phyloP scores from a whole-genome alignment of 2,329 filamentous ascomycete genomes.

The Didymella lethalis region DNA sequence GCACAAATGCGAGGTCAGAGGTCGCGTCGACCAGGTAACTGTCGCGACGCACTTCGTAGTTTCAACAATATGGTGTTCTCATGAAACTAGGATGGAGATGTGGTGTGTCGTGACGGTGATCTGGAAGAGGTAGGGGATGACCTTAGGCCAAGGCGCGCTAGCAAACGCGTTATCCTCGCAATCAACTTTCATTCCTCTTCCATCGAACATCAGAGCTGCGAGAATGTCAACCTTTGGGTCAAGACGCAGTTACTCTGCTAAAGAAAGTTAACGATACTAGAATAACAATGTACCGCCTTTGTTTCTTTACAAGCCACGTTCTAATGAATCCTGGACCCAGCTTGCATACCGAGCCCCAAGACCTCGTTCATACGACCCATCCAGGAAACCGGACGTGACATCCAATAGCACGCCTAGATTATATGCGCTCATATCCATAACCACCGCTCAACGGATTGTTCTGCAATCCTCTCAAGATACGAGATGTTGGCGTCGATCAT shows the following conservation, averaged over 20 bases:
- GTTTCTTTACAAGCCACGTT: neutral
- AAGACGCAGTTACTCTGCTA: neutral
- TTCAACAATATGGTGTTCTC: neutral
- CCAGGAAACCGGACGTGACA: too few relatives aligned
- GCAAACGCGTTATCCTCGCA: neutral
- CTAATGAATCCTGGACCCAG: neutral
- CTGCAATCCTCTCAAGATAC: too few relatives aligned
- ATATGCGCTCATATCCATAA: too few relatives aligned
- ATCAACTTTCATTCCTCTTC: neutral
- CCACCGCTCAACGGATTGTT: too few relatives aligned
- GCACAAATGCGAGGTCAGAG: neutral
- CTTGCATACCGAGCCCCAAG: neutral
- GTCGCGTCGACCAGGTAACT: neutral
- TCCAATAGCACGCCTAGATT: too few relatives aligned
- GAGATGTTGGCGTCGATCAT: too few relatives aligned
- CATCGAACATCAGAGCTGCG: neutral
- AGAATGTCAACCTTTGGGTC: neutral
- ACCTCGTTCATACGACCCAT: neutral
- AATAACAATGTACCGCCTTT: too few relatives aligned
- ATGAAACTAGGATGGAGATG: neutral
- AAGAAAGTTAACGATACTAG: too few relatives aligned
- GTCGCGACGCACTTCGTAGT: neutral
- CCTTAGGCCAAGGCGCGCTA: slow-evolving; percentile 5
- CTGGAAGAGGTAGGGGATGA: neutral
- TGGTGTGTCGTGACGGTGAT: neutral